phyloP scores from a whole-genome alignment of 176 grass and related monocot genomes.

The Carex scoparia region DNA sequence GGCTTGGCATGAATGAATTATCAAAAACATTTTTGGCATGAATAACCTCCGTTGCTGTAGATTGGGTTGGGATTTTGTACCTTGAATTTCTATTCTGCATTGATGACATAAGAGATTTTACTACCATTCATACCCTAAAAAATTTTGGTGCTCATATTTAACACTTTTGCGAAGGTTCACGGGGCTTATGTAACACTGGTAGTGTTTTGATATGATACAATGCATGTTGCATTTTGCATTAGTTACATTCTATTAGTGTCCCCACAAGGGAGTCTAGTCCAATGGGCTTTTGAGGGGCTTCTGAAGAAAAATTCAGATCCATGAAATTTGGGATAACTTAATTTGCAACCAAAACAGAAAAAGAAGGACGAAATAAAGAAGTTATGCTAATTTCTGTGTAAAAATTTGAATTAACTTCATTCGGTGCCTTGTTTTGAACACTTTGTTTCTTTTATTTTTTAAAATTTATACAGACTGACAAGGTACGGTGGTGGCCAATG shows the following conservation, averaged over 20 bases:
- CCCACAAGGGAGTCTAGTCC: not conserved
- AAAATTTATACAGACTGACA: constrained; percentile 54
- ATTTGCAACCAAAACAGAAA: too few species aligned
- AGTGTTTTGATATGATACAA: not conserved
- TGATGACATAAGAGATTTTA: not conserved
- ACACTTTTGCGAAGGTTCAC: not conserved
- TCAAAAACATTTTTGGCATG: not conserved
- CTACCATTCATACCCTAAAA: not conserved
- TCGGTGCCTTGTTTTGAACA: not conserved
- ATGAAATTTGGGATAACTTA: not conserved
- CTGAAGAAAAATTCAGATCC: not conserved
- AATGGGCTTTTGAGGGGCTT: not conserved
- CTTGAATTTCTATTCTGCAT: not conserved
- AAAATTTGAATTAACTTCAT: not conserved
- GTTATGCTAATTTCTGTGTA: not conserved
- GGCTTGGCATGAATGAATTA: not conserved
- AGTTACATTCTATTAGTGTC: constrained; percentile 3
- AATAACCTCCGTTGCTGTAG: not conserved
- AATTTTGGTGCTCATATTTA: not conserved
- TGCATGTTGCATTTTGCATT: not conserved
- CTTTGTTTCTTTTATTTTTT: constrained; percentile 25
- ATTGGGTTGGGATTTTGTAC: not conserved
- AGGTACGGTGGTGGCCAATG: constrained; percentile 92
- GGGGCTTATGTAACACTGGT: not conserved
- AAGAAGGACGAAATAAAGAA: not conserved